Evolutionary conservation across 306 rosid species (phyloP).

Genomic region (Malus orientalis): DNA sequence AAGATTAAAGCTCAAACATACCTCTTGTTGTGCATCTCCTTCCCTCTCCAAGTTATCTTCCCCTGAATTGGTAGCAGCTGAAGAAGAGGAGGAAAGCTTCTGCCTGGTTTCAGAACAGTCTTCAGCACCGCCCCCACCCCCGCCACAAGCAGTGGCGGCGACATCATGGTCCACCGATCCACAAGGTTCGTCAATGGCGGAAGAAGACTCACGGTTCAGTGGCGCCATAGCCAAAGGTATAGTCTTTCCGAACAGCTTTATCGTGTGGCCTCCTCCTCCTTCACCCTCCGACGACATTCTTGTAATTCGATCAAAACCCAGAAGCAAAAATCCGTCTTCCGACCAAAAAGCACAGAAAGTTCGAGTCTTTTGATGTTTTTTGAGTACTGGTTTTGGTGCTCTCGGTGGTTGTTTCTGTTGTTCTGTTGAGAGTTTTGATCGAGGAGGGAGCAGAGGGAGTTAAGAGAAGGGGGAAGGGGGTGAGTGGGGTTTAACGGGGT

Average conservation of each 20-base stretch:
- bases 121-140: neutral
- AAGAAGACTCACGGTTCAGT: slow-evolving; percentile 8
- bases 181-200: slow-evolving; percentile 12
- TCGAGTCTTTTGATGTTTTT: neutral
- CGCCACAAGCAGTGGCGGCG: neutral
- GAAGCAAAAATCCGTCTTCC: neutral
- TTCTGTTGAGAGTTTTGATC: neutral
- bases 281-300: slow-evolving; percentile 64
- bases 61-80: slow-evolving; percentile 20
- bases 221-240: slow-evolving; percentile 38
- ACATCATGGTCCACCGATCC: neutral
- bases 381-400: neutral
- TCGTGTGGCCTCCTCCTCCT: slow-evolving; percentile 25
- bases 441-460: neutral
- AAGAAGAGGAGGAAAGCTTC: slow-evolving; percentile 22
- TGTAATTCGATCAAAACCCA: neutral
- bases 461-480: neutral
- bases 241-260: slow-evolving; percentile 80
- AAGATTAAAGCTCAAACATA: slow-evolving; percentile 4
- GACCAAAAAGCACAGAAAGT: neutral
- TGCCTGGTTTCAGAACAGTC: slow-evolving; percentile 7
- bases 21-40: slow-evolving; percentile 28
- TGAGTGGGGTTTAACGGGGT: slow-evolving; percentile 14
- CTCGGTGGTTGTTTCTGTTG: neutral
- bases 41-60: slow-evolving; percentile 18